Evolutionary conservation across 495 filamentous ascomycete species (phyloP), one percentile per base, ranked within the genome.

Genomic region (Aspergillus sclerotiicarbonarius): DNA sequence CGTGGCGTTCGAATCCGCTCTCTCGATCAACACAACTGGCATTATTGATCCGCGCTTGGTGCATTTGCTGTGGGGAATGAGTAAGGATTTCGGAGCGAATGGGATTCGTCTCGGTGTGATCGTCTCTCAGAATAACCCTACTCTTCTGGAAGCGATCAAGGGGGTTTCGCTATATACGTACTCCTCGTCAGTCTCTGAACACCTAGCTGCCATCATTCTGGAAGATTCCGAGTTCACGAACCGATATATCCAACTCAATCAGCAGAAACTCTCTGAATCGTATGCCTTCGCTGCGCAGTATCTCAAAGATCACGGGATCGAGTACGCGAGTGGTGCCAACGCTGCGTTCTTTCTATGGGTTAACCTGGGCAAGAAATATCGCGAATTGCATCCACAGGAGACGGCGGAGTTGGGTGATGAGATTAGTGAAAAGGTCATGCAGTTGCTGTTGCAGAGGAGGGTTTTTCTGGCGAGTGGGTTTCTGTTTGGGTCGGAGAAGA

Each of bases 261-360:
- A 61, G 8, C 54, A 68, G 53, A 67, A 51, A 33, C 64, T 86
- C 10, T 59, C 69, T 0, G 61, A 72, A 6, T 52, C 62, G 6
- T 76, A 81, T 52, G 59, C 59, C 12, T 58, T 74, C n/a, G 69
- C 72, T 0, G 67, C 67, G 16, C 43, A 62, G 3, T 69, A 74
- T 8, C 62, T 84, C 19, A 62, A 68, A 16, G 47, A 70, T 6
- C 62, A 70, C 8, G 70, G 69, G 1, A 78, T 84, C 39, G 57
- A 67, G 21, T 81, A 81, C 61, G 48, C 68, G 9, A 47, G 54
- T 8, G 56, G 71, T 45, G 53, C 72, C 53, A 59, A 84, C 67
- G 83, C 82, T 6, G 84, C 74, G 0, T 79, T 87, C 53, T 87
- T 87, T 62, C 60, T 87, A 8, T 87, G 85, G 85, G 62, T 82